A percentile compares a stretch with the other conserved stretches of the same genome.
phyloP scores from a whole-genome alignment of 176 grass and related monocot species.

The Elymus sibiricus region DNA sequence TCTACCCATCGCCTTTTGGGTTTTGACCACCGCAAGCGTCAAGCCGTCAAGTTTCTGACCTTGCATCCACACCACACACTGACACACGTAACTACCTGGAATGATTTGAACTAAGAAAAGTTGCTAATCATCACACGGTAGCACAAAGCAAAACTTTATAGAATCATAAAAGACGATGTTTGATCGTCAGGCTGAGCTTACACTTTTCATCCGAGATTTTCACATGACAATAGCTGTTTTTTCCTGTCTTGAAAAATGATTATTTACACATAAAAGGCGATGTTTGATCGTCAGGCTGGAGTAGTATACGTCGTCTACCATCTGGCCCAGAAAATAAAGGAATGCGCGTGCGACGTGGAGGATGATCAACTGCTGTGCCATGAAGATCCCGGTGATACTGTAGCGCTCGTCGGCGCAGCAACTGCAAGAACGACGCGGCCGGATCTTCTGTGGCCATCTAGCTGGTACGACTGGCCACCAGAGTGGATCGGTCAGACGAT shows the following conservation, averaged over 20 bases:
- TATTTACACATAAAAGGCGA: too few relatives aligned
- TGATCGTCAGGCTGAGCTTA: not conserved
- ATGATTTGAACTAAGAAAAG: not conserved
- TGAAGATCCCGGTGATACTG: not conserved
- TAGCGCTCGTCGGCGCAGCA: not conserved
- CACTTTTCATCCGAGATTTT: not conserved
- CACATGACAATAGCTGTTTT: too few relatives aligned
- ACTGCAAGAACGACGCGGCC: too few relatives aligned
- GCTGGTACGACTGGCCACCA: not conserved
- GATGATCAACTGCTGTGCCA: not conserved
- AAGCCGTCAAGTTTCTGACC: not conserved
- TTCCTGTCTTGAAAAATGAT: too few relatives aligned
- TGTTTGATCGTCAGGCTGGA: too few relatives aligned
- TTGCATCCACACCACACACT: conserved; percentile 8
- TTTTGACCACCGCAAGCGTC: not conserved
- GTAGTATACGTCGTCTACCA: not conserved
- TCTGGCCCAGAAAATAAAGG: not conserved
- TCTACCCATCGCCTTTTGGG: not conserved
- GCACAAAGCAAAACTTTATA: not conserved
- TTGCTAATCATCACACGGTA: not conserved
- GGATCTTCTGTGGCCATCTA: not conserved
- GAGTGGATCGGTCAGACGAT: not conserved
- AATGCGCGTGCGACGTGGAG: not conserved
- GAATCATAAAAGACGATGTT: not conserved
- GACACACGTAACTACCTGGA: not conserved